phyloP scores from a whole-genome alignment of 148 eudicot genomes.

The Spergularia bocconei region DNA sequence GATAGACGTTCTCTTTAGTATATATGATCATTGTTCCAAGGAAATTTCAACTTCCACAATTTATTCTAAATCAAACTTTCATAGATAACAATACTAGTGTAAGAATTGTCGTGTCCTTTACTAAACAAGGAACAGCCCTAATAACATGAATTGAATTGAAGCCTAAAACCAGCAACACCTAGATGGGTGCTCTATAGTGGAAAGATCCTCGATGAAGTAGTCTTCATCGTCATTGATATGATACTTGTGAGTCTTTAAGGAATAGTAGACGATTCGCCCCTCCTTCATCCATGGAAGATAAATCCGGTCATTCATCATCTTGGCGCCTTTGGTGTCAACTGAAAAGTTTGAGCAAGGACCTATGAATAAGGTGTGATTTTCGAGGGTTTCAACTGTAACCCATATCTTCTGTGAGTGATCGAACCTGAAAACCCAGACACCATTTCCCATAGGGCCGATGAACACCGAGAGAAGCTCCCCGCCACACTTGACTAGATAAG shows the following conservation, averaged over 20 bases:
- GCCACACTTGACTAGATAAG: conserved; percentile 8
- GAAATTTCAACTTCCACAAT: no score
- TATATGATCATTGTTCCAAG: no score
- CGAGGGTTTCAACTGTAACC: conserved; percentile 5
- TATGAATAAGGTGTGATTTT: neutral
- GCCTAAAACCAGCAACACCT: neutral
- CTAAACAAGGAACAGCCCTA: no score
- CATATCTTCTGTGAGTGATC: neutral
- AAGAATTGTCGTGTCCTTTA: no score
- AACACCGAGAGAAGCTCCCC: neutral
- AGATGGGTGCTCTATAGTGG: neutral
- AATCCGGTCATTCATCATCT: neutral
- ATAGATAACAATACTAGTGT: no score
- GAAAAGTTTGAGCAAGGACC: neutral
- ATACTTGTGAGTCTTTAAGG: neutral
- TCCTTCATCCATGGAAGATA: conserved; percentile 2
- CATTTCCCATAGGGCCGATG: neutral
- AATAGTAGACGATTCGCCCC: neutral
- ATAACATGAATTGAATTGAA: neutral
- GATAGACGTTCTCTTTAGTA: no score
- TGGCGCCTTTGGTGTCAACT: neutral
- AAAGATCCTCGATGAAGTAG: neutral
- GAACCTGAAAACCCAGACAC: conserved; percentile 10
- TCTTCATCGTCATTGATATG: neutral
- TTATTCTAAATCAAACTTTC: no score